A percentile compares a stretch with the other conserved stretches of the same genome.
phyloP scores from a whole-genome alignment of 805 yeast genomes.

The Blastobotrys chiropterorum region DNA sequence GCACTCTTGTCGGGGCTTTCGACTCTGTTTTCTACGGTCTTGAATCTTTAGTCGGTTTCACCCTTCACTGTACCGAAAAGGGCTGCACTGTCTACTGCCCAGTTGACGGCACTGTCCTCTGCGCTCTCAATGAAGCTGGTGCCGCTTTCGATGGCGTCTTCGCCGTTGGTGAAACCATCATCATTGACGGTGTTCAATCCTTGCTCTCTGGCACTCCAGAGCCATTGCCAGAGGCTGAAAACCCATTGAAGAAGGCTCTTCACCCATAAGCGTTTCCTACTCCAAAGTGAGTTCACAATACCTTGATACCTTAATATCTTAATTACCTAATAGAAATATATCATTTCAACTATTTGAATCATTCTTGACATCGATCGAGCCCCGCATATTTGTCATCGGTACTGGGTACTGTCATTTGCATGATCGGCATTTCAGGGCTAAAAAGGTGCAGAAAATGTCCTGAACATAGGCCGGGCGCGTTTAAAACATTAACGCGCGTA shows the following conservation, averaged over 20 bases:
- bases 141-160: constrained; percentile 12
- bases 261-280: neutral
- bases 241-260: neutral
- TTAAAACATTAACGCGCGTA: too few relatives aligned
- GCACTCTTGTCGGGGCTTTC: constrained; percentile 11
- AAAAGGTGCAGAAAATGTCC: too few relatives aligned
- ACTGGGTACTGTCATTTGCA: too few relatives aligned
- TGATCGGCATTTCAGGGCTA: too few relatives aligned
- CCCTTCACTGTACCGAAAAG: constrained; percentile 10
- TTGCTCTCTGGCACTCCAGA: neutral
- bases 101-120: constrained; percentile 4
- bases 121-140: constrained; percentile 6
- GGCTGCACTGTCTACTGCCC: constrained; percentile 16
- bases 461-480: too few relatives aligned
- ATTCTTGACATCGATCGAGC: too few relatives aligned
- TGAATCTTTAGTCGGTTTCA: constrained; percentile 14
- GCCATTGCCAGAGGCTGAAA: neutral
- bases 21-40: constrained; percentile 16
- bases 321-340: neutral
- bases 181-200: constrained; percentile 6
- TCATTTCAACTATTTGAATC: too few relatives aligned
- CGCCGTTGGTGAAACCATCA: constrained; percentile 12
- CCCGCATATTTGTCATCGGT: too few relatives aligned
- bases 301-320: neutral
- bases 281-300: neutral